Evolutionary conservation across 169 alveolate species (phyloP), one percentile per base, ranked within the genome.

Genomic region (Cryptosporidium sp.): DNA sequence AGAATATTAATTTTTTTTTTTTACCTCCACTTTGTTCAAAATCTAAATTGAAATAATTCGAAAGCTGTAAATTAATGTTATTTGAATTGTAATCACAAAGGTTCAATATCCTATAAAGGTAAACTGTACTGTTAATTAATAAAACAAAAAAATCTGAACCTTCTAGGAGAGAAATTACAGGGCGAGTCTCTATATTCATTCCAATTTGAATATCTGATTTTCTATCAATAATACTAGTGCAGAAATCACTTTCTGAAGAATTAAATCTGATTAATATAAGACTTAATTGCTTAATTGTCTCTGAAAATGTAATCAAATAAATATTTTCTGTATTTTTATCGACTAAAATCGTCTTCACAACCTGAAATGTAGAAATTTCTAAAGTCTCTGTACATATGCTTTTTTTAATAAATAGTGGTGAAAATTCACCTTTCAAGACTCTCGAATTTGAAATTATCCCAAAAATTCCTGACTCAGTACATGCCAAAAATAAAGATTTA

Each of bases 101-200:
- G 33, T 73, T 65, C 31, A 65, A 29, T 73, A 73, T 33, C 18
- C n/a, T 69, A 45, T 69, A 69, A 16, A 73, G 55, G 23, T 73
- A 59, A 16, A 73, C 35, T 3, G 58, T 55, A 73, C 33, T 62
- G 37, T 59, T 55, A 26, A 55, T 51, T 18, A 73, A 58, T 31
- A 73, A 29, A 9, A 59, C 35, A 58, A 33, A 55, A 3, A 29
- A 16, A 52, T 51, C 33, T 18, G 33, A n/a, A 12, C 55, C 70
- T 14, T 73, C 35, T n/a, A 73, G 10, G 23, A 55, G 21, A 21
- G 70, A 73, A 73, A 73, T 31, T 31, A 18, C 18, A 18, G 71
- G 68, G 58, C 8, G 4, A 0, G 23, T 14, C 23, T 12, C 43
- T 2, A 26, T 26, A 9, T 23, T 33, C 4, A 37, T 23, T 26